Evolutionary conservation across 1,284 basidiomycete genomes (phyloP).

Genomic region (Rhodotorula sp.): DNA sequence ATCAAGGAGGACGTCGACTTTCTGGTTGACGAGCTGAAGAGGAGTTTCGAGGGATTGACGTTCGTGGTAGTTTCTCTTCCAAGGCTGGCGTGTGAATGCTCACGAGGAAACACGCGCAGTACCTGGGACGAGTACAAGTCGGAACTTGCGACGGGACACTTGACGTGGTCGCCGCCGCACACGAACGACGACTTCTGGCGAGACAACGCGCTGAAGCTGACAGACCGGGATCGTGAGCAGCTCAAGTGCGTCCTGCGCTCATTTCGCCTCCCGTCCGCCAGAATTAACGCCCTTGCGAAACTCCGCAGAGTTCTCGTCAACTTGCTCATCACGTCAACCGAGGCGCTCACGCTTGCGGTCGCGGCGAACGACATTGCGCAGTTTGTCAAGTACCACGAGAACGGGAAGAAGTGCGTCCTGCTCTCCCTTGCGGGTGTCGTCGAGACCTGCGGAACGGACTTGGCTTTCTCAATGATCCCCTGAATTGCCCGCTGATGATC

Average conservation of each 20-base stretch:
- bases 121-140: slow-evolving; percentile 95
- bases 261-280: neutral
- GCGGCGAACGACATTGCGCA: slow-evolving; percentile 89
- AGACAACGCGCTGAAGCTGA: slow-evolving; percentile 81
- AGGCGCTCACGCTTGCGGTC: slow-evolving; percentile 71
- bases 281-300: too few relatives aligned
- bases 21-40: slow-evolving; percentile 74
- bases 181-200: slow-evolving; percentile 97
- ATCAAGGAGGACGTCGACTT: slow-evolving; percentile 86
- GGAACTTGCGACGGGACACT: slow-evolving; percentile 81
- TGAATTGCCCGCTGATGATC: neutral
- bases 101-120: slow-evolving; percentile 52
- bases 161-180: slow-evolving; percentile 91
- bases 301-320: slow-evolving; percentile 58
- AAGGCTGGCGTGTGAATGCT: neutral
- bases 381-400: slow-evolving; percentile 85
- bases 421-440: neutral
- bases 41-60: slow-evolving; percentile 83
- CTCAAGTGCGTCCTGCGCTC: slow-evolving; percentile 61
- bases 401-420: slow-evolving; percentile 74
- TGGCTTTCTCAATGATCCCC: neutral
- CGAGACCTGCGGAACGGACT: too few relatives aligned
- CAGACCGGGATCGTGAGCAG: slow-evolving; percentile 74
- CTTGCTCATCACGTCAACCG: slow-evolving; percentile 66
- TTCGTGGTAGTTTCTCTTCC: slow-evolving; percentile 50